phyloP scores from a whole-genome alignment of 108 stramenopile genomes.

The Aurantiochytrium sp. region DNA sequence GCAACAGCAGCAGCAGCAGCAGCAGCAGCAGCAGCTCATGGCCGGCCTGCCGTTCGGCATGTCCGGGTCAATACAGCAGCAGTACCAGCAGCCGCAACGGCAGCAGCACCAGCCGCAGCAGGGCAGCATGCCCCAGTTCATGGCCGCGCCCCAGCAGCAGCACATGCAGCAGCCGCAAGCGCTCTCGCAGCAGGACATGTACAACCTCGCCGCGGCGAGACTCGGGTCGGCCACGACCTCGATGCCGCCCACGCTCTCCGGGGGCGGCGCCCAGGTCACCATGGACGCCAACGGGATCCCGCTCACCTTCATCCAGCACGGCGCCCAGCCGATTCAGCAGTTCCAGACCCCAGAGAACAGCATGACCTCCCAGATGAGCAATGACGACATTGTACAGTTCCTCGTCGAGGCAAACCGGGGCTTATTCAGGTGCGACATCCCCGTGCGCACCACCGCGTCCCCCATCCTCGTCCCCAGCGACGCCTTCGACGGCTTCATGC shows the following conservation, averaged over 20 bases:
- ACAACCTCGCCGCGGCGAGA: not conserved
- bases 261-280: not conserved
- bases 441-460: not conserved
- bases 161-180: not conserved
- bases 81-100: not conserved
- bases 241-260: too few relatives aligned
- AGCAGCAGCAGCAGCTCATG: not conserved
- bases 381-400: not conserved
- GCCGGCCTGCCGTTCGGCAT: too few relatives aligned
- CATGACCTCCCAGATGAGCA: not conserved
- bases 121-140: too few relatives aligned
- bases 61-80: not conserved
- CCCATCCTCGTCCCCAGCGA: not conserved
- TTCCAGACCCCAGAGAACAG: not conserved
- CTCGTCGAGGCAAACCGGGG: not conserved
- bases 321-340: too few relatives aligned
- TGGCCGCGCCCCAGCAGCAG: not conserved
- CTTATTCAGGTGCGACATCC: not conserved
- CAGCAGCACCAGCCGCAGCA: not conserved
- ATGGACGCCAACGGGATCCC: not conserved
- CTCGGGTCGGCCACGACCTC: not conserved
- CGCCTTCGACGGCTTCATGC: not conserved
- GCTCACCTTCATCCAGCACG: too few relatives aligned
- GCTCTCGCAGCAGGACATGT: not conserved
- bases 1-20: not conserved